Percentiles rank a stretch among this genome's conserved stretches.
Evolutionary conservation across 805 yeast genomes (phyloP).

Genomic region (Metschnikowia similis): DNA sequence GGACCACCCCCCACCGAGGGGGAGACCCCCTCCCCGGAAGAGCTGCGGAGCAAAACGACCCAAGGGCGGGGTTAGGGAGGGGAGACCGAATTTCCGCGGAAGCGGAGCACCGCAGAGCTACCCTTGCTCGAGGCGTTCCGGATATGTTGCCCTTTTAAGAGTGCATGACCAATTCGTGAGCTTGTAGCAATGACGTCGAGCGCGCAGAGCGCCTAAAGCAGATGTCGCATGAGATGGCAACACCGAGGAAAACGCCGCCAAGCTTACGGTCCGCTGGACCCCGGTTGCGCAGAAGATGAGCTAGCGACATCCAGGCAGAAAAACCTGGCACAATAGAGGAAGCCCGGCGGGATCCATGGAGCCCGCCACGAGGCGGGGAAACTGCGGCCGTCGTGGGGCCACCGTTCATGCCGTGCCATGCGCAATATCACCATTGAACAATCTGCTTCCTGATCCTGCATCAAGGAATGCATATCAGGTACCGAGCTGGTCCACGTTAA

Average conservation of each 20-base stretch:
- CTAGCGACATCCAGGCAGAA: no score
- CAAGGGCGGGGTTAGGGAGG: no score
- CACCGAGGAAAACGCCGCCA: not conserved
- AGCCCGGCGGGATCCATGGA: no score
- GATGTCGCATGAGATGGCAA: not conserved
- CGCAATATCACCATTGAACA: not conserved
- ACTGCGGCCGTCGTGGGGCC: not conserved
- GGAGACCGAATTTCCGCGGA: no score
- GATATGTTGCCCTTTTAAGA: not conserved
- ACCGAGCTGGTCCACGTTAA: conserved; percentile 2
- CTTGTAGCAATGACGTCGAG: conserved; percentile 2
- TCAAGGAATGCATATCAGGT: not conserved
- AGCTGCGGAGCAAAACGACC: no score
- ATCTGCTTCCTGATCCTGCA: not conserved
- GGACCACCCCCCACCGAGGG: not conserved
- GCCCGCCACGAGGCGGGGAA: no score
- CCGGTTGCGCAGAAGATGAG: no score
- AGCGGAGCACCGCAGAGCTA: no score
- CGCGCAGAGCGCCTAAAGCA: not conserved
- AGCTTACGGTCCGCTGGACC: no score
- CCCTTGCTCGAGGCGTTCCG: not conserved
- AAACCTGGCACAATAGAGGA: no score
- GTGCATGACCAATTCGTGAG: not conserved
- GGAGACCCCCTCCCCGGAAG: no score
- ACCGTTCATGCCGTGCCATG: not conserved